These are phyloP conservation scores for Potentilla sterilis DNA, from an alignment of 306 rosid genomes.

Conservation along the genomic window DNA sequence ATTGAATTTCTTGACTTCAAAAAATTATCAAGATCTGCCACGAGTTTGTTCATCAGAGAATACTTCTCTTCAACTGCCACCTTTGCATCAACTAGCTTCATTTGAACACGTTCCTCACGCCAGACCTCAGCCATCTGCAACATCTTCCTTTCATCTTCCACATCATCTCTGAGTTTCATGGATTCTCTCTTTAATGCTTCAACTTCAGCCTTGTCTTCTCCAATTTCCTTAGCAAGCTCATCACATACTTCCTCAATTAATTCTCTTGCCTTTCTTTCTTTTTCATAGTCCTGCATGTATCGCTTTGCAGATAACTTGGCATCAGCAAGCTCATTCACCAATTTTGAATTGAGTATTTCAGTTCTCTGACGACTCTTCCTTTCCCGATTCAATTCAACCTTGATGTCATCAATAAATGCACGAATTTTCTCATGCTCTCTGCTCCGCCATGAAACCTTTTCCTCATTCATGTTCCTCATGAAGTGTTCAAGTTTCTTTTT, in stretches of 20 bases:
- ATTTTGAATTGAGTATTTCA: constrained; percentile 75
- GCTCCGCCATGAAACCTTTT: constrained; percentile 72
- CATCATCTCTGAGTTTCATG: constrained; percentile 66
- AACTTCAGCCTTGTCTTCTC: constrained; percentile 87
- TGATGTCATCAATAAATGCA: constrained; percentile 65
- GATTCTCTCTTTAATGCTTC: constrained; percentile 74
- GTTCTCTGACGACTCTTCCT: constrained; percentile 75
- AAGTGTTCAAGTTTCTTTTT: constrained; percentile 81
- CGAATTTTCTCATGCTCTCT: constrained; percentile 95
- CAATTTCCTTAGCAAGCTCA: constrained; percentile 92
- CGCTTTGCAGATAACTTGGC: constrained; percentile 66
- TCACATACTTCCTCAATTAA: constrained; percentile 86
- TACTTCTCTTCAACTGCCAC: constrained; percentile 85
- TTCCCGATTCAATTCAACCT: constrained; percentile 68
- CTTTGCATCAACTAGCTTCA: constrained; percentile 91
- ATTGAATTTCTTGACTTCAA: constrained; percentile 41
- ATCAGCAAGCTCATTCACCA: constrained; percentile 87
- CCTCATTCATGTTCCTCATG: constrained; percentile 77
- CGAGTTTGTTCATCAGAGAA: constrained; percentile 81
- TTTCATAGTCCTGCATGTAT: constrained; percentile 76
- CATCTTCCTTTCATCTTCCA: constrained; percentile 87
- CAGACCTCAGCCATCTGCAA: constrained; percentile 96
- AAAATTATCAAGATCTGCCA: constrained; percentile 59
- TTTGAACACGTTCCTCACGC: constrained; percentile 98
- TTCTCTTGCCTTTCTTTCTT: constrained; percentile 77